Base-by-base conservation (phyloP, 768 basidiomycete species). In the Tricholoma sp. region DNA sequence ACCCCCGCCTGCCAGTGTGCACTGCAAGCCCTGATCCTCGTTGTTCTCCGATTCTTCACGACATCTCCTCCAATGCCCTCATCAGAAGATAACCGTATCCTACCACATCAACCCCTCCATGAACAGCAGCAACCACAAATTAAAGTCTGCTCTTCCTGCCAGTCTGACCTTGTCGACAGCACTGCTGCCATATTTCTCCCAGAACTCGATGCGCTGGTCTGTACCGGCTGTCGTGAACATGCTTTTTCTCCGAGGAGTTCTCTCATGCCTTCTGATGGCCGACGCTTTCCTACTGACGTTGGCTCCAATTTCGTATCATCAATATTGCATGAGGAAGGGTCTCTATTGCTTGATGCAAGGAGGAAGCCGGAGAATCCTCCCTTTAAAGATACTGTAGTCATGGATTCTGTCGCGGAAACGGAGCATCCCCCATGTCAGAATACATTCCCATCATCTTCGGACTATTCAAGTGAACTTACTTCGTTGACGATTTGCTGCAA, bases 101-200 rank as follows among this genome's bases (percentile, higher is more conserved):
- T 16, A n/a, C 16, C 27, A 12, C 43, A 43, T 24, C 39, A 41
- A 37, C 52, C 27, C 4, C 32, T 8, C 3, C 19, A 39, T 57
- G 55, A 68, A 21, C 55, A 72, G 11, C 69, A 62, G 21, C 69
- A 65, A 45, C 66, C 67, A 16, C 76, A 79, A 66, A 64, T 66
- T 50, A 79, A 80, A 68, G 62, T 79, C 57, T 82, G 81, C 62
- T 64, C 74, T 9, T 66, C 69, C 16, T 82, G 81, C 60, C 74
- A 77, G 43, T 71, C 70, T 43, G 71, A 72, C 21, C 69, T 79
- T 52, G 66, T 72, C 37, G 77, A 79, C 65, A 63, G 66, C 16
- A 63, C 63, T 5, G 54, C 64, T 55, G 65, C 65, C 50, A 57
- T 68, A 41, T 61, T 65, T 52, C 55, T 63, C 12, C 68, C 61